A percentile compares a stretch with the other conserved stretches of the same genome.
phyloP scores from a whole-genome alignment of 164 flowering plant genomes.

The Chimonanthus salicifolius region DNA sequence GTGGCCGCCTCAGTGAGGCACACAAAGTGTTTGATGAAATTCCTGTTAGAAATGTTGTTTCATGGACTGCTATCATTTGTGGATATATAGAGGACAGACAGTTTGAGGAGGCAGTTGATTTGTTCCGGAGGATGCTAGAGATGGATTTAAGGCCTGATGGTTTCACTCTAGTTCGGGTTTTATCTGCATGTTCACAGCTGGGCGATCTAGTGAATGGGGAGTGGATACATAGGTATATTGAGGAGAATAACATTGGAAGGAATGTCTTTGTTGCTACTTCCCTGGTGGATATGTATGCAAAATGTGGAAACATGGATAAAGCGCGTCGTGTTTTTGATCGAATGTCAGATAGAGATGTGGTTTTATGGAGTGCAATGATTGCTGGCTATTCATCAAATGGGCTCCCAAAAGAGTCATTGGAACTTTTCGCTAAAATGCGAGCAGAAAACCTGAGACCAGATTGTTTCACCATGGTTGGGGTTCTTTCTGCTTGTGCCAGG shows the following conservation, averaged over 20 bases:
- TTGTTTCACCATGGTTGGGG: constrained; percentile 31
- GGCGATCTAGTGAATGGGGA: constrained; percentile 25
- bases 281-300: constrained; percentile 29
- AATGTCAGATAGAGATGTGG: constrained; percentile 26
- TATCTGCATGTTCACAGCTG: constrained; percentile 25
- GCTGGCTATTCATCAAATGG: constrained; percentile 29
- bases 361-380: constrained; percentile 28
- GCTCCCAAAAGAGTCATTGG: constrained; percentile 28
- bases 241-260: constrained; percentile 17
- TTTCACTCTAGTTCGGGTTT: constrained; percentile 25
- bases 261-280: constrained; percentile 28
- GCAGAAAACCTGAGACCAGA: constrained; percentile 23
- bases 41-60: constrained; percentile 21
- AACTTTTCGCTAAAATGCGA: constrained; percentile 25
- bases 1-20: constrained; percentile 15
- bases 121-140: constrained; percentile 15
- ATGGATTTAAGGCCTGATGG: constrained; percentile 23
- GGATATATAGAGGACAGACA: constrained; percentile 17
- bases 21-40: constrained; percentile 25
- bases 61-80: constrained; percentile 31
- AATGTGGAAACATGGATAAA: constrained; percentile 29
- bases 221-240: constrained; percentile 17
- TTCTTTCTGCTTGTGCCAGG: constrained; percentile 30
- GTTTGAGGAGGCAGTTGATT: constrained; percentile 20
- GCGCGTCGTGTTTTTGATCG: constrained; percentile 23